Base-by-base conservation (phyloP, 2,329 filamentous ascomycete species). In the Microsporum audouinii region DNA sequence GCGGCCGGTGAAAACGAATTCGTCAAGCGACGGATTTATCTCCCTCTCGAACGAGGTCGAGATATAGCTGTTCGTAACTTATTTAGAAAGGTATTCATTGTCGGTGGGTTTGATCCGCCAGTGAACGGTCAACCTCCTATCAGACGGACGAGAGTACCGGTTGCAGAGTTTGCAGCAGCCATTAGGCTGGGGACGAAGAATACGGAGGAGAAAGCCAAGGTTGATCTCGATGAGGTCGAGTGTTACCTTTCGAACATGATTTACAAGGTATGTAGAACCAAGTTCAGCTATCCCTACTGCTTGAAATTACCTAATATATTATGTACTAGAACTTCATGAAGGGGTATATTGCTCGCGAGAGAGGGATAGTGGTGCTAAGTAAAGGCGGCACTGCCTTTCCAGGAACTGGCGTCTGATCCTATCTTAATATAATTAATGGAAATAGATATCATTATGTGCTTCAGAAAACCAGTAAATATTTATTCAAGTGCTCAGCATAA, bases 211-310 rank as follows among this genome's bases (percentile, higher is more conserved):
- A 74, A 78, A 69, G 75, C 88, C 70, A 76, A 79, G 38, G 79
- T 95, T 38, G 94, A 96, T 68, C 81, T 83, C 36, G 95, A 99
- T 71, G 94, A 99, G 74, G 91, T 97, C 2, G 95, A 99, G 74
- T 99, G 94, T 73, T 77, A 96, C 68, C 72, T 99, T 69, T 90
- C 94, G 33, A 97, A 96, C 72, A 89, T 96, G 83, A 96, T 99
- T 64, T 99, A 97, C 79, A 99, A 97, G 84, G 92, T 49, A 31
- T 14, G 27, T 49, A 29, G 7, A 33, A 7, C 5, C 8, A 10
- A 10, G 12, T 95, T 75, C 63, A 78, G 60, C 10, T 27, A 31
- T 23, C n/a, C 53, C 55, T 55, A 5, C 43, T 38, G 36, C 10
- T 4, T 6, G 34, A 14, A n/a, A 43, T 29, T 27, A 8, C 7